Conservation (phyloP, 768 basidiomycete species). For the Boletellus sp. region DNA sequence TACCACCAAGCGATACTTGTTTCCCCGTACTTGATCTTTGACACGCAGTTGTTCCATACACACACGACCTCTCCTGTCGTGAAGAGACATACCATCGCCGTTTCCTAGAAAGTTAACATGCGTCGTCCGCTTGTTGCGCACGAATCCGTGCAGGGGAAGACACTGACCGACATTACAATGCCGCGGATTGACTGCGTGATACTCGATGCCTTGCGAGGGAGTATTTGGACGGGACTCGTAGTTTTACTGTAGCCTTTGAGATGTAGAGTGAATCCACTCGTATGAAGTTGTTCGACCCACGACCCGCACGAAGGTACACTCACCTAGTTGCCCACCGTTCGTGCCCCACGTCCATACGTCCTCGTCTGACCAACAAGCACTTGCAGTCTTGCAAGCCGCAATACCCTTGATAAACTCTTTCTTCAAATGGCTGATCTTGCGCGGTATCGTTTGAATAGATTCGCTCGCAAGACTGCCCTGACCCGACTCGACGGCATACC, state of each 20-base stretch:
- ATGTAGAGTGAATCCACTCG: not conserved
- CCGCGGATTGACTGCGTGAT: conserved; percentile 66
- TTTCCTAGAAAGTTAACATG: conserved; percentile 53
- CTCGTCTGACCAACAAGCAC: conserved; percentile 79
- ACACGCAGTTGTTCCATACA: conserved; percentile 70
- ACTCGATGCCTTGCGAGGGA: conserved; percentile 79
- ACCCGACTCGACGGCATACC: conserved; percentile 69
- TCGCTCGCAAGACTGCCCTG: conserved; percentile 54
- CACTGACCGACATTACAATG: conserved; percentile 69
- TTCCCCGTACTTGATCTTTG: conserved; percentile 63
- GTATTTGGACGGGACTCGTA: conserved; percentile 68
- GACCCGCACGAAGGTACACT: conserved; percentile 10
- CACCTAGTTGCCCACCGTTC: conserved; percentile 89
- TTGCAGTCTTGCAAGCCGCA: conserved; percentile 82
- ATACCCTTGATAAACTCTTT: conserved; percentile 78
- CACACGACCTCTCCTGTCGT: conserved; percentile 80
- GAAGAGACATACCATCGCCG: conserved; percentile 77
- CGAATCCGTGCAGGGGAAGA: not conserved
- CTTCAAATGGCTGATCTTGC: conserved; percentile 73
- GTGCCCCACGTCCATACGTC: conserved; percentile 89
- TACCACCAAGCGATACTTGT: not conserved
- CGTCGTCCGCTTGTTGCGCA: not conserved
- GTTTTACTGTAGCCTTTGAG: conserved; percentile 69
- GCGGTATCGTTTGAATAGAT: conserved; percentile 70
- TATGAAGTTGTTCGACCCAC: not conserved